phyloP scores from a whole-genome alignment of 2,329 filamentous ascomycete genomes.

The Pseudogymnoascus sp. region DNA sequence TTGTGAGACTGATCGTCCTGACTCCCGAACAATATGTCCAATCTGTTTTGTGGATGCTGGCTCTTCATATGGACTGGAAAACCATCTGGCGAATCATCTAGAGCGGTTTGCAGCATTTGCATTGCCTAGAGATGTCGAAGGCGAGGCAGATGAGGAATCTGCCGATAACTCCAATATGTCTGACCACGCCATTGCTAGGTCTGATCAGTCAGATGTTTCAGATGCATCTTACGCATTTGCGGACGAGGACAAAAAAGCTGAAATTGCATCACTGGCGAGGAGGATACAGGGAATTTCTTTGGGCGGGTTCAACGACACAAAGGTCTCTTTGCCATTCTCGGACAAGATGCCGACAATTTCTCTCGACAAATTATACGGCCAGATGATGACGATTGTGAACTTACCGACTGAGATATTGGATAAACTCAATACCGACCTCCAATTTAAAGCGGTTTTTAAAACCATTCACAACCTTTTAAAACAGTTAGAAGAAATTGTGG shows the following conservation, averaged over 20 bases:
- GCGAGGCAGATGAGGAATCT: background rate
- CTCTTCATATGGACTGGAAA: background rate
- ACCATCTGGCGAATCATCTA: background rate
- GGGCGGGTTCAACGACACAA: background rate
- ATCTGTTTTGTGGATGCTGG: background rate
- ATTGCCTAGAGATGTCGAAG: background rate
- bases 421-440: background rate
- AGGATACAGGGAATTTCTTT: background rate
- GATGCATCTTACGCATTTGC: background rate
- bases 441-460: slow-evolving; percentile 2
- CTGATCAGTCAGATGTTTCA: background rate
- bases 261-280: background rate
- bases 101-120: slow-evolving; percentile 5
- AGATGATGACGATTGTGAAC: background rate
- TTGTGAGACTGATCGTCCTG: background rate
- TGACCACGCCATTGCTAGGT: background rate
- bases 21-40: background rate
- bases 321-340: background rate
- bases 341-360: too few relatives aligned
- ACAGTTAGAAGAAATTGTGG: background rate
- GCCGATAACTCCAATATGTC: background rate
- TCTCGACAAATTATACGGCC: background rate
- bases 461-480: background rate
- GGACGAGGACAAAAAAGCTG: background rate
- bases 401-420: background rate